Evolutionary conservation across 129 eudicot species (phyloP).

Genomic region (Flaveria linearis): DNA sequence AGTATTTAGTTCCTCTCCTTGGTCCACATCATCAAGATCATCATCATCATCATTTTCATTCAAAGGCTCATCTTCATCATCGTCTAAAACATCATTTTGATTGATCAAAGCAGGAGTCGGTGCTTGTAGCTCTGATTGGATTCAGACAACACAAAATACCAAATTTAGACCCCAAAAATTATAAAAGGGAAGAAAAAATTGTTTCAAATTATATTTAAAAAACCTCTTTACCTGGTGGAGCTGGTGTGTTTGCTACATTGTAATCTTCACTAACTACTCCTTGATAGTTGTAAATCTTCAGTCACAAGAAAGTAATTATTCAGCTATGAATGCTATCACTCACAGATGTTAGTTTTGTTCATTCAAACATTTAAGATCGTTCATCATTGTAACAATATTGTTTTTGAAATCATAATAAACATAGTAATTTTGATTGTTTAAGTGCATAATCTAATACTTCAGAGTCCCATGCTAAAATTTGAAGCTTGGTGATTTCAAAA

Average conservation of each 20-base stretch:
- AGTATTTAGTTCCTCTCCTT: slow-evolving; percentile 93
- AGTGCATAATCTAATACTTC: neutral
- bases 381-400: neutral
- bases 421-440: neutral
- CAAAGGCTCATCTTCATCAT: slow-evolving; percentile 86
- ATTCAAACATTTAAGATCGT: neutral
- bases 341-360: neutral
- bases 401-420: neutral
- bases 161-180: slow-evolving; percentile 29
- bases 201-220: neutral
- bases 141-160: slow-evolving; percentile 26
- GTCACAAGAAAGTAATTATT: slow-evolving; percentile 28
- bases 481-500: neutral
- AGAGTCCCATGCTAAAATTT: neutral
- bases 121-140: slow-evolving; percentile 67
- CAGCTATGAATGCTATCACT: neutral
- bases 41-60: slow-evolving; percentile 93
- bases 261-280: slow-evolving; percentile 96
- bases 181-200: neutral
- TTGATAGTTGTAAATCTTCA: slow-evolving; percentile 92
- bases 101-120: slow-evolving; percentile 73
- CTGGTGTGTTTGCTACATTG: slow-evolving; percentile 90
- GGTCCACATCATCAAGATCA: slow-evolving; percentile 89
- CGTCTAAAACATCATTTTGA: slow-evolving; percentile 64
- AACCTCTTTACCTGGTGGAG: slow-evolving; percentile 63